Evolutionary conservation across 2,329 filamentous ascomycete species (phyloP).

Genomic region (Dothistroma septosporum): DNA sequence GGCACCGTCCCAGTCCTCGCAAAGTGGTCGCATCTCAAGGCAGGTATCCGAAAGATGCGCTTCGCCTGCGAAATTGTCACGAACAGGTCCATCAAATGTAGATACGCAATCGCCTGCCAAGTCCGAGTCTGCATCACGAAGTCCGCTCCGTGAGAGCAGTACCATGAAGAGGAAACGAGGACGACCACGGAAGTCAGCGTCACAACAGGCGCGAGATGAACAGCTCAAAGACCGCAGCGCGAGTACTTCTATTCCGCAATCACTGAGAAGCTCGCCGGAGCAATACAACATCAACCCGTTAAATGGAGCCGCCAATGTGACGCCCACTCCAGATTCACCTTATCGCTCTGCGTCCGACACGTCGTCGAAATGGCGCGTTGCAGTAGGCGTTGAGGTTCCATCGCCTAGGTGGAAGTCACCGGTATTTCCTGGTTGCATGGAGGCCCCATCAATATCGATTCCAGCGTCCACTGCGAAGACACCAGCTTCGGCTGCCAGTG

Average conservation of each 20-base stretch:
- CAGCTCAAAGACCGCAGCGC: slow-evolving; percentile 7
- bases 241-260: background rate
- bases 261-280: slow-evolving; percentile 1
- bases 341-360: slow-evolving; percentile 9
- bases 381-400: slow-evolving; percentile 4
- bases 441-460: slow-evolving; percentile 7
- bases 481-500: slow-evolving; percentile 1
- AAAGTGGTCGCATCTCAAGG: background rate
- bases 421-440: background rate
- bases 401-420: slow-evolving; percentile 7
- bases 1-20: background rate
- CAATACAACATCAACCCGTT: slow-evolving; percentile 13
- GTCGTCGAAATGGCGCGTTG: slow-evolving; percentile 11
- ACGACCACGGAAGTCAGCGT: slow-evolving; percentile 5
- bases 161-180: background rate
- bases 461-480: slow-evolving; percentile 6
- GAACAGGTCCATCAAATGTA: background rate
- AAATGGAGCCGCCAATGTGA: slow-evolving; percentile 12
- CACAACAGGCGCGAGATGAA: slow-evolving; percentile 6
- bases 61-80: background rate
- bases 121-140: background rate
- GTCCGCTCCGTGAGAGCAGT: background rate
- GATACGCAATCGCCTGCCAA: background rate
- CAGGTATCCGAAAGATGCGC: background rate
- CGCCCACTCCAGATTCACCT: slow-evolving; percentile 16